These are phyloP conservation scores for Fraxinus nigra DNA, from an alignment of 305 asterid species.

Conservation along the genomic window DNA sequence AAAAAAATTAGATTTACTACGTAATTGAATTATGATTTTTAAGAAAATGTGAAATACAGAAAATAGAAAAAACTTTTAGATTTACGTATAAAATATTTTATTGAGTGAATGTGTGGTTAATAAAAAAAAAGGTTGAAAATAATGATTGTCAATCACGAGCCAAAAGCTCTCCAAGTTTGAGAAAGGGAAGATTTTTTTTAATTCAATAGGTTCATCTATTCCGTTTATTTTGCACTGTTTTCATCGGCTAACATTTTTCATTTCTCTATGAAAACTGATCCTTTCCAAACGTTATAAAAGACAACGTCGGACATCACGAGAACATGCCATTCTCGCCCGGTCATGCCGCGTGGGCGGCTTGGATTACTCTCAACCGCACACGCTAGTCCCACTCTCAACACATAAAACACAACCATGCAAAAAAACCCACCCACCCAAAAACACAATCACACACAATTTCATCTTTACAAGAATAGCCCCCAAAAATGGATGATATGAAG, in stretches of 20 bases:
- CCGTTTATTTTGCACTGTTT: too few relatives aligned
- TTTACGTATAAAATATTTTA: too few relatives aligned
- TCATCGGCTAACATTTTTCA: neutral
- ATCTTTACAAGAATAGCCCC: neutral
- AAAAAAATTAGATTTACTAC: too few relatives aligned
- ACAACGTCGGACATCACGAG: neutral
- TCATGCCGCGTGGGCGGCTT: constrained; percentile 14
- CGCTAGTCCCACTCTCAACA: neutral
- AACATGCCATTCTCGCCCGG: neutral
- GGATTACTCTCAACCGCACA: constrained; percentile 22
- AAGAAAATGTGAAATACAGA: too few relatives aligned
- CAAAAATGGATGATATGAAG: neutral
- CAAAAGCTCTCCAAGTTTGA: too few relatives aligned
- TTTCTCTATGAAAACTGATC: neutral
- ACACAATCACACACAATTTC: neutral
- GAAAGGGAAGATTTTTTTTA: too few relatives aligned
- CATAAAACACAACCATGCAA: constrained; percentile 19
- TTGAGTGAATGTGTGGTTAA: too few relatives aligned
- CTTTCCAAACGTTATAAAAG: neutral
- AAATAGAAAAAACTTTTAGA: too few relatives aligned
- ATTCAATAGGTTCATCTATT: too few relatives aligned
- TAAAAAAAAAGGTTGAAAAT: too few relatives aligned
- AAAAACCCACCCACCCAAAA: neutral
- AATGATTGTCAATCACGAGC: too few relatives aligned
- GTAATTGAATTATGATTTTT: too few relatives aligned